phyloP scores from a whole-genome alignment of 2,329 filamentous ascomycete species.

The Claviceps sp. region DNA sequence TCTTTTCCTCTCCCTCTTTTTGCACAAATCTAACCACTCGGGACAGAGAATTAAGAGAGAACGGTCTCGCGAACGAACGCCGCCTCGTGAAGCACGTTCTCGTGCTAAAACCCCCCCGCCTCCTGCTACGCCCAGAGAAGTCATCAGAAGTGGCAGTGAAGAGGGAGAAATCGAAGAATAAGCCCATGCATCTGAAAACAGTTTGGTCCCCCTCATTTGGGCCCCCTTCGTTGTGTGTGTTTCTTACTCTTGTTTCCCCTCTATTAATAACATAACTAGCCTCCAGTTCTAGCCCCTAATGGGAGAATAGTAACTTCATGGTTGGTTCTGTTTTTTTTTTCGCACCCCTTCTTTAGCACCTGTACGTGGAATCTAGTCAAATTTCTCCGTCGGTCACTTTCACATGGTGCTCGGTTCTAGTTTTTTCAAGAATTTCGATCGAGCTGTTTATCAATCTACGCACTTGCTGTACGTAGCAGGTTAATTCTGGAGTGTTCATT shows the following conservation, averaged over 20 bases:
- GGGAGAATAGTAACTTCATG: neutral
- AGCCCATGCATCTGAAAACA: constrained; percentile 4
- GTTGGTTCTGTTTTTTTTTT: neutral
- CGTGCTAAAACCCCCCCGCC: constrained; percentile 42
- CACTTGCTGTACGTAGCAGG: neutral
- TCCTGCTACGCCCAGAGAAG: constrained; percentile 27
- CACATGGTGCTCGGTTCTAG: neutral
- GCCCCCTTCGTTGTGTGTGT: neutral
- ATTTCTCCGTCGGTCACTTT: too few species aligned
- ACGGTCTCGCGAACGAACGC: constrained; percentile 45
- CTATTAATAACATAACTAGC: constrained; percentile 1
- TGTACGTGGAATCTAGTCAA: too few species aligned
- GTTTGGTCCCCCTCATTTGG: neutral
- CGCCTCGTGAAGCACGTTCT: constrained; percentile 40
- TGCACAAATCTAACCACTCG: constrained; percentile 12
- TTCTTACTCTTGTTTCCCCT: neutral
- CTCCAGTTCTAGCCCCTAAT: constrained; percentile 1
- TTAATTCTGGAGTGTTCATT: neutral
- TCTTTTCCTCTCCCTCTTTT: neutral
- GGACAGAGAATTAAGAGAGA: constrained; percentile 44
- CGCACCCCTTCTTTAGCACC: neutral
- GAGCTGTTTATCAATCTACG: neutral
- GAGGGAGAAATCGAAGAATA: constrained; percentile 90
- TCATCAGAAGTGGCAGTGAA: constrained; percentile 62
- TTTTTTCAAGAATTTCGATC: neutral